Conservation (phyloP, 2,329 filamentous ascomycete genomes). For the Colletotrichum scovillei region DNA sequence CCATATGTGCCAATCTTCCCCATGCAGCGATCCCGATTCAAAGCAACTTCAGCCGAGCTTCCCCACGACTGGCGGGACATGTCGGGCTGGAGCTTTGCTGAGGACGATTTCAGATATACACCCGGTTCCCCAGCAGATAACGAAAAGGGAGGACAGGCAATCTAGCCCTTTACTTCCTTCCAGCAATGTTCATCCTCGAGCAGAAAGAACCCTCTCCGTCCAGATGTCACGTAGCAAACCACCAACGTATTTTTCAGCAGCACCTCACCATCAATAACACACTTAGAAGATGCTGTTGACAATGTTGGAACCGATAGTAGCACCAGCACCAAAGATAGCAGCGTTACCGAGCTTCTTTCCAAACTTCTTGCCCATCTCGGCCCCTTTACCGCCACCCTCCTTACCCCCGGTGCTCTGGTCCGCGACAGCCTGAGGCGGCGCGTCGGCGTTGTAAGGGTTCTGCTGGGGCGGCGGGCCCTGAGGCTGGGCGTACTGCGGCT, state of each 20-base stretch:
- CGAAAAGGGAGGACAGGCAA: not conserved
- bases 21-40: not conserved
- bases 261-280: not conserved
- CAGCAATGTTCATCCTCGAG: no score
- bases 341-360: slow-evolving; percentile 88
- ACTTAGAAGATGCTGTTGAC: slow-evolving; percentile 88
- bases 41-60: not conserved
- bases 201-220: not conserved
- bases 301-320: slow-evolving; percentile 88
- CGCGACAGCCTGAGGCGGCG: slow-evolving; percentile 80
- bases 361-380: slow-evolving; percentile 90
- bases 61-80: no score
- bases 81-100: not conserved
- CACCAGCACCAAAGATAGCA: slow-evolving; percentile 92
- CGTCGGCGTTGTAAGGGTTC: slow-evolving; percentile 75
- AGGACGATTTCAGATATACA: not conserved
- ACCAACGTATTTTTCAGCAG: not conserved
- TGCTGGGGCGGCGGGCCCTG: slow-evolving; percentile 59
- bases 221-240: not conserved
- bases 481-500: slow-evolving; percentile 54
- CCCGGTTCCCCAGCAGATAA: not conserved
- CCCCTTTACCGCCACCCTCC: slow-evolving; percentile 70
- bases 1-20: not conserved
- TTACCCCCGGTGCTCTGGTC: slow-evolving; percentile 60
- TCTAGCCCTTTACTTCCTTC: not conserved